Conservation (phyloP, 2,329 filamentous ascomycete species). For the Colletotrichum kahawae region DNA sequence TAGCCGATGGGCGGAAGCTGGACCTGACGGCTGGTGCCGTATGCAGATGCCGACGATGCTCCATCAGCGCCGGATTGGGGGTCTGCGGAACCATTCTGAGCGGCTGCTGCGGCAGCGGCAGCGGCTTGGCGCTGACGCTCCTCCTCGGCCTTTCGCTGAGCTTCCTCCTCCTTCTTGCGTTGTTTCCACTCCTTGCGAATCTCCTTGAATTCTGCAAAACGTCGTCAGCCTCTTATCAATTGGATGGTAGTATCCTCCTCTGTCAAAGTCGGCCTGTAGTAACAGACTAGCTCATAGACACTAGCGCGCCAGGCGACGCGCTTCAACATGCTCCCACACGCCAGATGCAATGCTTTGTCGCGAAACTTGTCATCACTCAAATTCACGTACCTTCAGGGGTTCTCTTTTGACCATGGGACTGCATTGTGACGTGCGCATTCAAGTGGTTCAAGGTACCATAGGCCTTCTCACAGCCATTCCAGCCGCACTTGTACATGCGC, state of each 20-base stretch:
- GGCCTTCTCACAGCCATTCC: slow-evolving; percentile 98
- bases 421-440: slow-evolving; percentile 99
- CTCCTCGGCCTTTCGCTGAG: slow-evolving; percentile 86
- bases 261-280: not conserved
- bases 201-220: slow-evolving; percentile 87
- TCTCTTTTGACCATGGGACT: slow-evolving; percentile 91
- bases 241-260: not conserved
- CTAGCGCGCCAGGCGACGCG: not conserved
- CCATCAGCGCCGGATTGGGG: slow-evolving; percentile 54
- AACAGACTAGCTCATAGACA: not conserved
- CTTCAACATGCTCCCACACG: not conserved
- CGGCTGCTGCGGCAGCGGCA: slow-evolving; percentile 51
- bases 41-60: slow-evolving; percentile 59
- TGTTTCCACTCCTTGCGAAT: slow-evolving; percentile 99
- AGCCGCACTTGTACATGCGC: slow-evolving; percentile 99
- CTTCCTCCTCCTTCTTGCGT: slow-evolving; percentile 98
- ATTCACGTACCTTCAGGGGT: slow-evolving; percentile 89
- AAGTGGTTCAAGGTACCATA: slow-evolving; percentile 97
- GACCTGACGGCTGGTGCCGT: slow-evolving; percentile 61
- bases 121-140: slow-evolving; percentile 70
- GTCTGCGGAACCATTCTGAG: slow-evolving; percentile 55
- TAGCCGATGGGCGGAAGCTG: slow-evolving; percentile 81
- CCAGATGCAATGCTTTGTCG: not conserved
- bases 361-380: not conserved
- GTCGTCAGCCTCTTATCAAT: slow-evolving; percentile 24